A percentile compares a stretch with the other conserved stretches of the same genome.
These are phyloP conservation scores for Nemania abortiva DNA, from an alignment of 2,329 filamentous ascomycete genomes.

Conservation along the genomic window DNA sequence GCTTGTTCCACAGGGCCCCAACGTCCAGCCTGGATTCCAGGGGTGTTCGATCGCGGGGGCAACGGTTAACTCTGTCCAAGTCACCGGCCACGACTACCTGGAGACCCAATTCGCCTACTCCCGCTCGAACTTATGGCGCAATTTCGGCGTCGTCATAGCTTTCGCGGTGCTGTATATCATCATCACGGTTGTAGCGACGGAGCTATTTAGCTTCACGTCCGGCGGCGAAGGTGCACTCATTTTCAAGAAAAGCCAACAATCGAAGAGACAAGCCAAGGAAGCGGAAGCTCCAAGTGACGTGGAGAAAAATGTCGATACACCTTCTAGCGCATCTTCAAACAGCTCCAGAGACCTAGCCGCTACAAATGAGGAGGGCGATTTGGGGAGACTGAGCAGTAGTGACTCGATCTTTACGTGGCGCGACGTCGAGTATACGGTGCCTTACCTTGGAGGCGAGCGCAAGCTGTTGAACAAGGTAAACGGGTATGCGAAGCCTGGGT, in stretches of 20 bases:
- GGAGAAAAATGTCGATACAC: conserved; percentile 62
- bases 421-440: conserved; percentile 78
- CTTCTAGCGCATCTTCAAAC: conserved; percentile 46
- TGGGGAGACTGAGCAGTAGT: conserved; percentile 65
- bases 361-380: conserved; percentile 51
- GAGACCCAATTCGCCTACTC: conserved; percentile 65
- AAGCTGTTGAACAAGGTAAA: conserved; percentile 76
- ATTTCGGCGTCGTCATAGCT: conserved; percentile 82
- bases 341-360: conserved; percentile 35
- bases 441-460: conserved; percentile 71
- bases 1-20: conserved; percentile 61
- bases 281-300: conserved; percentile 63
- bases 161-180: conserved; percentile 80
- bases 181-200: conserved; percentile 77
- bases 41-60: conserved; percentile 69
- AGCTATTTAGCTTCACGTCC: conserved; percentile 72
- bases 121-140: conserved; percentile 74
- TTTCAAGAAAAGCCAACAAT: conserved; percentile 76
- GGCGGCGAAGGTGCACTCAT: conserved; percentile 75
- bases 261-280: conserved; percentile 65
- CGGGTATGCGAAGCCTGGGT: conserved; percentile 83
- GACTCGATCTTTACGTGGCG: conserved; percentile 78
- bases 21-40: conserved; percentile 58
- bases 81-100: conserved; percentile 70
- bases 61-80: conserved; percentile 58